Percentiles rank a stretch among this genome's conserved stretches.
Conservation (phyloP, 495 filamentous ascomycete genomes). For the Neurospora terricola region DNA sequence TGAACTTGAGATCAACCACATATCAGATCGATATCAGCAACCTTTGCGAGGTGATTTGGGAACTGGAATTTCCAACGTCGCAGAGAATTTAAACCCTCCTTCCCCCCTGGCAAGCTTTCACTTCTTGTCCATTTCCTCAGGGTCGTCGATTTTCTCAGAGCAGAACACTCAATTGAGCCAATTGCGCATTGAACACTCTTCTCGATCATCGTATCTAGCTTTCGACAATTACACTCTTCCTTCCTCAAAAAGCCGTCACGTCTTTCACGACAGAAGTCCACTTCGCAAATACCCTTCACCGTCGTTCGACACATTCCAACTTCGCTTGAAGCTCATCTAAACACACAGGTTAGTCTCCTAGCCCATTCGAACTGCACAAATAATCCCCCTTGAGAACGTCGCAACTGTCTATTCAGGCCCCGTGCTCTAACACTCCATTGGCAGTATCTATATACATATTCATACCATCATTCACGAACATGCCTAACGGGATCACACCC, state of each 20-base stretch:
- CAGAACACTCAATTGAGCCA: background rate
- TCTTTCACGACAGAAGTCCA: background rate
- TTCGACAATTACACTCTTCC: background rate
- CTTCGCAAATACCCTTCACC: background rate
- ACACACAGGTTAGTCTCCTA: background rate
- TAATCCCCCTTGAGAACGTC: background rate
- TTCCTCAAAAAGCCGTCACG: background rate
- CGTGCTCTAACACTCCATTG: background rate
- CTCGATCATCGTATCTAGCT: background rate
- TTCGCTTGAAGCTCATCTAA: background rate
- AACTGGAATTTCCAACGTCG: background rate
- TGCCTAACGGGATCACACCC: background rate
- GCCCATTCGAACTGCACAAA: background rate
- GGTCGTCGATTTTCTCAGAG: background rate
- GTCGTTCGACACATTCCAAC: background rate
- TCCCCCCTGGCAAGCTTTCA: background rate
- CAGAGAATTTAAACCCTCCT: background rate
- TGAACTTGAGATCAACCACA: background rate
- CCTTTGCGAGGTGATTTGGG: background rate
- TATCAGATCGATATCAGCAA: background rate
- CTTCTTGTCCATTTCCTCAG: background rate
- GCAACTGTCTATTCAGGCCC: background rate
- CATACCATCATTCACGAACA: background rate
- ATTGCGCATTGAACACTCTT: background rate
- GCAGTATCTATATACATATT: background rate